Evolutionary conservation across 116 monocot genomes (phyloP).

Genomic region (Cymodocea nodosa): DNA sequence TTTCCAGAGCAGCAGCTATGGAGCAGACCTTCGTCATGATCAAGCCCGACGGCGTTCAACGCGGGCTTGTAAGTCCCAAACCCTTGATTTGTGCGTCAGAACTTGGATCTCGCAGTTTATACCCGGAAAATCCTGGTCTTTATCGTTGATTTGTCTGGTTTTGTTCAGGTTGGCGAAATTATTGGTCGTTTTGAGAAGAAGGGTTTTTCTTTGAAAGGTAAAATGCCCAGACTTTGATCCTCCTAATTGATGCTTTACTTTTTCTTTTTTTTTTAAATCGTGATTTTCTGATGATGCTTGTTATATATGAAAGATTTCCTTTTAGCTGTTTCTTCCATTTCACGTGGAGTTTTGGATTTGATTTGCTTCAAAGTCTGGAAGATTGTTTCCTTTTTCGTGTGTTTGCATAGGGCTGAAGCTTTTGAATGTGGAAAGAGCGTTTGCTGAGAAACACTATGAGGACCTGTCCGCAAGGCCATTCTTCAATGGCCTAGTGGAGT

Average conservation of each 20-base stretch:
- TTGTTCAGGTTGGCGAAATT: constrained; percentile 59
- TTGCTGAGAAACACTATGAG: constrained; percentile 94
- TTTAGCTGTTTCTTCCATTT: background rate
- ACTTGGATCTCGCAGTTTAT: background rate
- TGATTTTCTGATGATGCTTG: no score
- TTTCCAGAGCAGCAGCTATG: constrained; percentile 18
- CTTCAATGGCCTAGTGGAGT: constrained; percentile 68
- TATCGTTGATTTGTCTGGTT: background rate
- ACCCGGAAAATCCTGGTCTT: background rate
- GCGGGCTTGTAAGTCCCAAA: constrained; percentile 38
- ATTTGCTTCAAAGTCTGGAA: no score
- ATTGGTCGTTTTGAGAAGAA: constrained; percentile 88
- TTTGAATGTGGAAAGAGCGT: constrained; percentile 53
- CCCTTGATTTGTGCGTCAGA: background rate
- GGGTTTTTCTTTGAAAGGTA: constrained; percentile 86
- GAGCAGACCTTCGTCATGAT: constrained; percentile 95
- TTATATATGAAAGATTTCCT: no score
- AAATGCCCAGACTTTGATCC: background rate
- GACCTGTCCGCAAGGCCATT: constrained; percentile 76
- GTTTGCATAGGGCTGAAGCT: constrained; percentile 53
- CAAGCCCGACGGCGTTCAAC: constrained; percentile 90
- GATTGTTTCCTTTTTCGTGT: no score
- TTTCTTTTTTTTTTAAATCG: no score
- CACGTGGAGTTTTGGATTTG: background rate
- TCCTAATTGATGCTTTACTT: no score